Base-by-base conservation (phyloP, 768 basidiomycete genomes). In the Exsudoporus frostii region DNA sequence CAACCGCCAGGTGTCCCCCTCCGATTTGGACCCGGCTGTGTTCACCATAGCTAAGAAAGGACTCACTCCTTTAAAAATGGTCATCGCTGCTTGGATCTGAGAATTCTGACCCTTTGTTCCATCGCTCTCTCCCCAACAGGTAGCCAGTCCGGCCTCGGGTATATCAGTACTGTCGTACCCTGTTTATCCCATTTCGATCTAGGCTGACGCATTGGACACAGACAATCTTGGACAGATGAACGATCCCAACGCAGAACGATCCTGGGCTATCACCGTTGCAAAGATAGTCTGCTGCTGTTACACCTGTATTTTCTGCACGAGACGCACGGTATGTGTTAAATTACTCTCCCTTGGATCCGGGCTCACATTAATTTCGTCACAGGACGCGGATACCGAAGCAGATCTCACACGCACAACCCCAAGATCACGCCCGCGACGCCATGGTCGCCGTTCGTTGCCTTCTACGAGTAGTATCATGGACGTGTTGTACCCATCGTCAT, bases 401-500 rank as follows among this genome's bases (percentile, higher is more conserved):
- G 24, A 38, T 25, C 41, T 15, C 8, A 32, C 46, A 9, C 46
- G 24, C 7, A 38, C 34, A 19, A 36, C 47, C 15, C 43, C 47
- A 27, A 48, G 56, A 25, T 47, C 56, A 7, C 48, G 32, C 14
- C 47, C 53, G 19, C 55, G 48, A 41, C 51, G 36, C 5, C 50
- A 50, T 19, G 17, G 30, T 33, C 48, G 44, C 8, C 45, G 45
- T 44, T 51, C 51, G 8, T 24, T 67, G 39, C 60, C 67, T 34
- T 53, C 67, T 9, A 57, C 53, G n/a, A 58, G 43, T 22, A 60
- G 47, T n/a, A 44, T 67, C 32, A 60, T 65, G 58, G 62, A 63
- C 22, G 63, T 67, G 36, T 40, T 67, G 15, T 65, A 67, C 53
- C 58, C 65, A 24, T 34, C 44, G n/a, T 59, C 62, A 40, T 60